These are phyloP conservation scores for Colletotrichum sublineola DNA, from an alignment of 2,329 filamentous ascomycete species.

Conservation along the genomic window DNA sequence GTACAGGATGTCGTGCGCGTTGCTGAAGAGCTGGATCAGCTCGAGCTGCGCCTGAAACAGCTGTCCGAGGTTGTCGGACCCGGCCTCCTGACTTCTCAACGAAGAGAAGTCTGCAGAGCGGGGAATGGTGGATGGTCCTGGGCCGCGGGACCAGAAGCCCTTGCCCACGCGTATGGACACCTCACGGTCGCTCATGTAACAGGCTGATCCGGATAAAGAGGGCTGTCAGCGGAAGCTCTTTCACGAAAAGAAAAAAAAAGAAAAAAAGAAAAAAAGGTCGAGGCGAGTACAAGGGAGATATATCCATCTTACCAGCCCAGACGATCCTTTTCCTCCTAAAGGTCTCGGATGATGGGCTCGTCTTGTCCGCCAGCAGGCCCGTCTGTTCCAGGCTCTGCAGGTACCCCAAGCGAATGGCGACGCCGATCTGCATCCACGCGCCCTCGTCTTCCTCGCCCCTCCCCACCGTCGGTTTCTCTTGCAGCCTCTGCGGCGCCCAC, in stretches of 20 bases:
- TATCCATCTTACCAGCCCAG: constrained; percentile 67
- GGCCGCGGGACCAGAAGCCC: constrained; percentile 80
- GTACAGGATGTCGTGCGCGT: constrained; percentile 80
- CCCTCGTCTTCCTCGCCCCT: constrained; percentile 81
- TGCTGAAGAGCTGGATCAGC: constrained; percentile 78
- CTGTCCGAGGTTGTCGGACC: constrained; percentile 75
- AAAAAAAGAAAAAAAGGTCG: constrained; percentile 29
- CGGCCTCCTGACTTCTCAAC: constrained; percentile 68
- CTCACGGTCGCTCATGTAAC: constrained; percentile 75
- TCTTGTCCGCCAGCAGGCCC: constrained; percentile 70
- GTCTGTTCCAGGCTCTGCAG: constrained; percentile 78
- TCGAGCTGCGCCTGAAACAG: constrained; percentile 80
- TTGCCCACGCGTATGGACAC: constrained; percentile 80
- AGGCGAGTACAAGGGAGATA: neutral
- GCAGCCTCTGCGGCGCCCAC: constrained; percentile 77
- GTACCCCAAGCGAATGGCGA: constrained; percentile 77
- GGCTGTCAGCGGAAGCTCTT: neutral
- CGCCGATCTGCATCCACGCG: constrained; percentile 82
- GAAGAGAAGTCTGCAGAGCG: constrained; percentile 77
- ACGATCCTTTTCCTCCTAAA: constrained; percentile 75
- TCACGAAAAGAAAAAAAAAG: no score
- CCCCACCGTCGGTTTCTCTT: constrained; percentile 73
- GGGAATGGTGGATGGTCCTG: constrained; percentile 74
- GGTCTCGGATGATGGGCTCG: constrained; percentile 66
- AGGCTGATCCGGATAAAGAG: constrained; percentile 53